Evolutionary conservation across 352 stramenopile genomes (phyloP).

Genomic region (Phytophthora meadii): DNA sequence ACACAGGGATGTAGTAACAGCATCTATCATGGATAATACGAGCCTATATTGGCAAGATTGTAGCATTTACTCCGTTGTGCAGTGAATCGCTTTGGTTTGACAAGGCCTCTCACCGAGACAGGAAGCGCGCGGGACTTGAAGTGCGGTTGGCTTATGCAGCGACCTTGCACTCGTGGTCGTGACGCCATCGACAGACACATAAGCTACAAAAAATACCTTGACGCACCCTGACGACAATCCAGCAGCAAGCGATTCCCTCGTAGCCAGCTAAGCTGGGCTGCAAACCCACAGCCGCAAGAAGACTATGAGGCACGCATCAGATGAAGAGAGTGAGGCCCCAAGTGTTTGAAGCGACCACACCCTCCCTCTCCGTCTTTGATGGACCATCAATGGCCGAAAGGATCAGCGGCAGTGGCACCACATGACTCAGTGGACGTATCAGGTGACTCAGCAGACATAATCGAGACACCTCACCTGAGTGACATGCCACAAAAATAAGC

Average conservation of each 20-base stretch:
- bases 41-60: background rate
- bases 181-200: background rate
- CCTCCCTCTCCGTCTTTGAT: constrained; percentile 1
- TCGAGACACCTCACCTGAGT: background rate
- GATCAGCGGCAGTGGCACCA: constrained; percentile 1
- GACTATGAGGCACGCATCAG: background rate
- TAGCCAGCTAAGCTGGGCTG: background rate
- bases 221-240: constrained; percentile 22
- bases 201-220: constrained; percentile 4
- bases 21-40: background rate
- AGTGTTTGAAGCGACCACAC: background rate
- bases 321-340: background rate
- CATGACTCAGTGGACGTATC: constrained; percentile 12
- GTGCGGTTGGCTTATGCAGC: constrained; percentile 8
- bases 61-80: too few relatives aligned
- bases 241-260: background rate
- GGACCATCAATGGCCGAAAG: background rate
- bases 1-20: background rate
- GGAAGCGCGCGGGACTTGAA: background rate
- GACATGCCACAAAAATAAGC: background rate
- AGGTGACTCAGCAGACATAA: constrained; percentile 4
- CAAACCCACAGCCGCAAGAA: too few relatives aligned
- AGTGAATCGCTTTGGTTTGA: too few relatives aligned
- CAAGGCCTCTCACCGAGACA: too few relatives aligned
- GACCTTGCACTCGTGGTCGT: background rate